Conservation (phyloP, 441 rosid species). For the Capsella rubella region DNA sequence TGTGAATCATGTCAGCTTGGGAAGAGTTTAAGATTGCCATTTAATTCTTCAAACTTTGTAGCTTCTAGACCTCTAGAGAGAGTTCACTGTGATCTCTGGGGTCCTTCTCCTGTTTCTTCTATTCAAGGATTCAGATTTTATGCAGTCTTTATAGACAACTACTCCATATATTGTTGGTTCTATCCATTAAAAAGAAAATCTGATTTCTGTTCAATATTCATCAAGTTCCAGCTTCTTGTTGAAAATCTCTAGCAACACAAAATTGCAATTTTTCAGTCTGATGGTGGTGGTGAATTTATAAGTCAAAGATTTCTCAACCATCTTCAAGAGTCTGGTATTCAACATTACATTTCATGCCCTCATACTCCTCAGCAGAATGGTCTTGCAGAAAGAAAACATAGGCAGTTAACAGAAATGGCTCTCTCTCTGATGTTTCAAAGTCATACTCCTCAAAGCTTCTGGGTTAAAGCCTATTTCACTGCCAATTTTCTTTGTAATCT, state of each 20-base stretch:
- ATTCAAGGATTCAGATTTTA: background rate
- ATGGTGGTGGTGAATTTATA: background rate
- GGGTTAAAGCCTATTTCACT: background rate
- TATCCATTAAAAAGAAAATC: background rate
- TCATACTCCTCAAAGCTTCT: background rate
- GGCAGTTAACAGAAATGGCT: background rate
- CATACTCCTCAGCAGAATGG: background rate
- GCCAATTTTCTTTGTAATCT: background rate
- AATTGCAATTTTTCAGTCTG: background rate
- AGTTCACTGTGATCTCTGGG: background rate
- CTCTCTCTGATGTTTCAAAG: background rate
- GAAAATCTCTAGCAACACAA: background rate
- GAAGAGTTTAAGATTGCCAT: background rate
- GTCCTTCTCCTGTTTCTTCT: background rate
- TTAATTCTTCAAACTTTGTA: background rate
- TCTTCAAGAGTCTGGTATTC: accelerated
- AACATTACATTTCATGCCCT: background rate
- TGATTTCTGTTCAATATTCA: background rate
- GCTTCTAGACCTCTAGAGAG: background rate
- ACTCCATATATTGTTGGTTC: background rate
- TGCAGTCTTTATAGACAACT: background rate
- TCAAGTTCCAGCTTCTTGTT: background rate
- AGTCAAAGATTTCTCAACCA: background rate
- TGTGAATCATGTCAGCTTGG: background rate
- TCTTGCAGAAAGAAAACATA: background rate